Evolutionary conservation across 2,329 filamentous ascomycete genomes (phyloP).

Genomic region (Xylariaceae sp.): DNA sequence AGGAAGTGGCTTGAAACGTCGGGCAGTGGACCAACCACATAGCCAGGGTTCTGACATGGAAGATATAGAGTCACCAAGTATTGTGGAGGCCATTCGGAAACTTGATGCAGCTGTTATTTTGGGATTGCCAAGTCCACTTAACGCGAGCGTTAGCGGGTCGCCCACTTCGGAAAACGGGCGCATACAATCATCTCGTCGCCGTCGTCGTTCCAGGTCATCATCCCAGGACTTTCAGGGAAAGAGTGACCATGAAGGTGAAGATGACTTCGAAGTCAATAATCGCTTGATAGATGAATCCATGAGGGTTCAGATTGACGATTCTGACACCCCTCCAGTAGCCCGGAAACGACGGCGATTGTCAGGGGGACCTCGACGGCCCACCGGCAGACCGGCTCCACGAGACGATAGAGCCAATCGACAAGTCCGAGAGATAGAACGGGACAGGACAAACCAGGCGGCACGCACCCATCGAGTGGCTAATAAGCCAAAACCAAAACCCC

Average conservation of each 20-base stretch:
- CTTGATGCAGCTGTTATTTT: conserved; percentile 22
- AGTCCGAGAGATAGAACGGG: conserved; percentile 17
- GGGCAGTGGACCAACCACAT: conserved; percentile 1
- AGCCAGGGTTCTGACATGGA: conserved; percentile 16
- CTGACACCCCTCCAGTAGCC: neutral
- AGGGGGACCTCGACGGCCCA: neutral
- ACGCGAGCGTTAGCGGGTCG: conserved; percentile 1
- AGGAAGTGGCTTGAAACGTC: neutral
- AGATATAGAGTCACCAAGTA: conserved; percentile 12
- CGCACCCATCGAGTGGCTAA: conserved; percentile 17
- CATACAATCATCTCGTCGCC: neutral
- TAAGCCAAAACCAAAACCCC: conserved; percentile 14
- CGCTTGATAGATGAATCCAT: conserved; percentile 21
- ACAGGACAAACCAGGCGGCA: conserved; percentile 21
- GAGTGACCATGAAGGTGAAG: conserved; percentile 15
- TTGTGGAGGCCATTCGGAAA: conserved; percentile 21
- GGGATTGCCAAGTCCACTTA: neutral
- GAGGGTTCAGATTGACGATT: conserved; percentile 7
- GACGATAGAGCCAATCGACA: conserved; percentile 9
- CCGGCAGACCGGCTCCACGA: conserved; percentile 1
- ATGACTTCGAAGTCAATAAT: conserved; percentile 25
- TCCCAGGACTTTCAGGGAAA: conserved; percentile 4
- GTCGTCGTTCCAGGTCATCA: neutral
- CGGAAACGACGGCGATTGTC: conserved; percentile 20
- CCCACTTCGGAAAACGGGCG: neutral